Evolutionary conservation across 1,139 yeast genomes (phyloP), one percentile per base, ranked within the genome.

Genomic region (Insectozyma bohioensis): DNA sequence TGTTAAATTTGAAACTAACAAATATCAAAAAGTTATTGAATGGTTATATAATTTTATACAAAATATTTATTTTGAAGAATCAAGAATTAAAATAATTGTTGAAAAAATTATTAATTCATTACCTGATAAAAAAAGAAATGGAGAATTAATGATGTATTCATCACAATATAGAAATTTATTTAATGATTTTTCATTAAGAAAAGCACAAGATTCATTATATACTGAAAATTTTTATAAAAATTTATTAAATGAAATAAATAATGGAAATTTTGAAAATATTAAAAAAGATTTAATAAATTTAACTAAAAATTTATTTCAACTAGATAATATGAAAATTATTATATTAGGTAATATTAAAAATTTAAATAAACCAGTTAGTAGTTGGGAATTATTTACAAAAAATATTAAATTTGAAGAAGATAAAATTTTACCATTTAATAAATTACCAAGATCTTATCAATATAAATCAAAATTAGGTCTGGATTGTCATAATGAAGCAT

Each of bases 91-190:
- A 42, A 78, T 86, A 16, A 69, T 83, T 16, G 54, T 90, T 30
- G 95, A 88, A 43, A 86, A 85, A 49, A 67, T 83, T 31, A 61
- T 88, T 40, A 85, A 84, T 48, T 72, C 85, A 0, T 59, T 92
- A 28, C 83, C 95, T 0, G 95, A 87, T 36, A 65, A 72, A 27
- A 90, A 88, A 56, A 78, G 98, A 52, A 78, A 77, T 46, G 97
- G 95, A 14, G 77, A 77, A 31, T 58, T 72, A 3, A 81, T 90
- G 78, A 63, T 87, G 62, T 63, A 71, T 39, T 82, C 95, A 1
- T 56, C 84, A 9, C 68, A 77, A 21, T 67, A 71, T 44, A 70
- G 82, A 46, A 62, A 72, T 12, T 56, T 77, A 24, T 78, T 74
- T 42, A 68, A 74, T 12, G 70, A 71, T 12, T 63, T 80, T 36